phyloP scores from a whole-genome alignment of 805 yeast genomes.

The Pichia kluyveri region DNA sequence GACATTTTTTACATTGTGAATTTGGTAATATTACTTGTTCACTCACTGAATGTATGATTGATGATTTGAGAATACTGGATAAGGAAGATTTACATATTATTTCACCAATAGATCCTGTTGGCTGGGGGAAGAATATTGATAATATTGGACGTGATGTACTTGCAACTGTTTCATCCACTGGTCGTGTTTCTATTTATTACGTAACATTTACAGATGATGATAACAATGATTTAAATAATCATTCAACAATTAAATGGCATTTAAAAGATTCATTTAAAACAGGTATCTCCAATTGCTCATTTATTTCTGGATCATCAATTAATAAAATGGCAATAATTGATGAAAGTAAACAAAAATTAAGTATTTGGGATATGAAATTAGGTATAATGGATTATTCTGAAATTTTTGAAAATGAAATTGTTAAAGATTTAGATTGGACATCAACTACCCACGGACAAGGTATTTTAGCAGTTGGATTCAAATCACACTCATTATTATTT shows the following conservation, averaged over 20 bases:
- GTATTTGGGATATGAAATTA: slow-evolving; percentile 73
- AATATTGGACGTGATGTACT: slow-evolving; percentile 36
- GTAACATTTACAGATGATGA: slow-evolving; percentile 22
- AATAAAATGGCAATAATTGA: slow-evolving; percentile 72
- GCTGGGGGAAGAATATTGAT: slow-evolving; percentile 32
- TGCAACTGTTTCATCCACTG: slow-evolving; percentile 46
- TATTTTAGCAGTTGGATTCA: slow-evolving; percentile 73
- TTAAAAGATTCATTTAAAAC: slow-evolving; percentile 44
- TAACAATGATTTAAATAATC: not conserved
- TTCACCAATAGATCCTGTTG: slow-evolving; percentile 62
- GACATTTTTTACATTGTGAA: slow-evolving; percentile 23
- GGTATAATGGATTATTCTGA: slow-evolving; percentile 60
- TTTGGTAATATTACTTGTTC: not conserved
- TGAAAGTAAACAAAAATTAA: slow-evolving; percentile 37
- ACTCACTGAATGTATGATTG: slow-evolving; percentile 12
- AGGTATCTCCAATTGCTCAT: slow-evolving; percentile 40
- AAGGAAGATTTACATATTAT: slow-evolving; percentile 21
- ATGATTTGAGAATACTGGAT: slow-evolving; percentile 29
- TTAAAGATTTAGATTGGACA: slow-evolving; percentile 85
- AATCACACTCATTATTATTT: slow-evolving; percentile 51
- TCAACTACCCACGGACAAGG: slow-evolving; percentile 56
- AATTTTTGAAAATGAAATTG: slow-evolving; percentile 26
- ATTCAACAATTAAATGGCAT: slow-evolving; percentile 38
- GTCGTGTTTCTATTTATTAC: slow-evolving; percentile 40
- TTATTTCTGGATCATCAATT: slow-evolving; percentile 66